phyloP scores from a whole-genome alignment of 1,284 basidiomycete species.

The Termitomyces sp. region DNA sequence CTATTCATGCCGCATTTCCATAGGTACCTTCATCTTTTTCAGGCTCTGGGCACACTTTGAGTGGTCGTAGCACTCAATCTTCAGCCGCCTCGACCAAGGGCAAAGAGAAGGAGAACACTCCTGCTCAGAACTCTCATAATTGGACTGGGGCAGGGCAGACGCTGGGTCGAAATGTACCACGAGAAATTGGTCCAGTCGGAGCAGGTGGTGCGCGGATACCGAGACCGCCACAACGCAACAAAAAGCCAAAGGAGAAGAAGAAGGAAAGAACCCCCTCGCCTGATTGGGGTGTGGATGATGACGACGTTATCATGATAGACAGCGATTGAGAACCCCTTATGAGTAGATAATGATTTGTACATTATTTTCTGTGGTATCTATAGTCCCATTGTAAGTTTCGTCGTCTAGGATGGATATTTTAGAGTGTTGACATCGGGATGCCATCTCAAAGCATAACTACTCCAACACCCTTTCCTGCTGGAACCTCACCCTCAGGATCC shows the following conservation, averaged over 20 bases:
- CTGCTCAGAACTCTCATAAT: constrained; percentile 24
- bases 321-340: constrained; percentile 46
- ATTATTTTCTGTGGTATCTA: constrained; percentile 4
- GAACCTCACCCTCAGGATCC: constrained; percentile 42
- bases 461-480: constrained; percentile 69
- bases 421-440: not conserved
- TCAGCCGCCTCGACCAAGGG: constrained; percentile 37
- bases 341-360: constrained; percentile 6
- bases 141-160: constrained; percentile 58
- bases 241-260: constrained; percentile 27
- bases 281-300: constrained; percentile 74
- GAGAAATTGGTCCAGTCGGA: constrained; percentile 40
- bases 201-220: constrained; percentile 51
- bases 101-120: constrained; percentile 47
- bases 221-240: constrained; percentile 34
- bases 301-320: constrained; percentile 70
- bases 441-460: constrained; percentile 66
- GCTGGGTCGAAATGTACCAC: constrained; percentile 40
- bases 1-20: constrained; percentile 5
- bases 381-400: not conserved
- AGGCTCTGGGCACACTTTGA: constrained; percentile 51
- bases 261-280: constrained; percentile 60
- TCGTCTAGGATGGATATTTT: not conserved
- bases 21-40: constrained; percentile 40
- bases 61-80: constrained; percentile 35